Percentiles rank a stretch among this genome's conserved stretches.
phyloP scores from a whole-genome alignment of 2,329 filamentous ascomycete species.

The Mycosphaerelloides madeirae region DNA sequence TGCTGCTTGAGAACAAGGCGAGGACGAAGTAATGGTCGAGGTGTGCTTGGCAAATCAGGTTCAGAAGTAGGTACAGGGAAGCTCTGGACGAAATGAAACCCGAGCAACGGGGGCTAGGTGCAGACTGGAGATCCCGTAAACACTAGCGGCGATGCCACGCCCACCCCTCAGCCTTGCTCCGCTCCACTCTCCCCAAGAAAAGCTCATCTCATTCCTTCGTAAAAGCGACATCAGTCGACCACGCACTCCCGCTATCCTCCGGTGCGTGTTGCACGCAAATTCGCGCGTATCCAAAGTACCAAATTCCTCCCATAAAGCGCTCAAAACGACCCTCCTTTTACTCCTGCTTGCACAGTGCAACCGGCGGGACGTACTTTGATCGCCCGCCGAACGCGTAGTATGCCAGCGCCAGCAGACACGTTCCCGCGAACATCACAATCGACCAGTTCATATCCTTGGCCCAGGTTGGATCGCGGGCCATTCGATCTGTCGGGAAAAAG shows the following conservation, averaged over 20 bases:
- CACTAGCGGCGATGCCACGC: too few relatives aligned
- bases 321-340: constrained; percentile 7
- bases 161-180: too few relatives aligned
- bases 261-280: too few relatives aligned
- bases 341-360: constrained; percentile 28
- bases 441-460: constrained; percentile 31
- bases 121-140: too few relatives aligned
- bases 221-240: too few relatives aligned
- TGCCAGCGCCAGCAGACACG: constrained; percentile 18
- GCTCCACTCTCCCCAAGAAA: too few relatives aligned
- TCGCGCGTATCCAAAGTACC: too few relatives aligned
- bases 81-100: constrained; percentile 1
- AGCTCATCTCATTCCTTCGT: background rate
- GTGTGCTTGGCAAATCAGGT: too few relatives aligned
- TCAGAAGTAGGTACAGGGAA: background rate
- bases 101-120: background rate
- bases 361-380: constrained; percentile 28
- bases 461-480: constrained; percentile 18
- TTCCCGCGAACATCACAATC: constrained; percentile 29
- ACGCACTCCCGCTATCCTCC: too few relatives aligned
- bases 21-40: too few relatives aligned
- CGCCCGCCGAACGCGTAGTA: constrained; percentile 28
- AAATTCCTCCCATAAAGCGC: too few relatives aligned
- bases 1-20: too few relatives aligned
- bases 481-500: constrained; percentile 30